phyloP scores from a whole-genome alignment of 306 rosid genomes.

The Malus asiatica region DNA sequence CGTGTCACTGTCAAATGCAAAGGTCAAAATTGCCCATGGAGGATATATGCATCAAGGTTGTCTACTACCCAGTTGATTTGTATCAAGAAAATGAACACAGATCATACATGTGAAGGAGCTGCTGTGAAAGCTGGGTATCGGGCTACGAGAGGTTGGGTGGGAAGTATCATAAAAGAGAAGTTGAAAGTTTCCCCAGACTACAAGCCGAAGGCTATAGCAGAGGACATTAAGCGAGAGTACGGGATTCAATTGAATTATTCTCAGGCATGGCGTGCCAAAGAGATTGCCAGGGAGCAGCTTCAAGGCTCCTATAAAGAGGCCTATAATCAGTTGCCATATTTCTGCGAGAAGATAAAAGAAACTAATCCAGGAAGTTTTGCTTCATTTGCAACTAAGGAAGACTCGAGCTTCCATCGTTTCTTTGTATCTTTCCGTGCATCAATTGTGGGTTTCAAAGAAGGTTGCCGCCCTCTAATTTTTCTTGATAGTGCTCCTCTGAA shows the following conservation, averaged over 20 bases:
- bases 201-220: constrained; percentile 94
- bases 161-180: constrained; percentile 93
- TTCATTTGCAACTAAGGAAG: constrained; percentile 82
- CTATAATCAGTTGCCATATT: constrained; percentile 71
- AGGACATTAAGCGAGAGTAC: constrained; percentile 84
- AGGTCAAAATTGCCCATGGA: constrained; percentile 91
- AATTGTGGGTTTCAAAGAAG: constrained; percentile 69
- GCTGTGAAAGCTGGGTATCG: constrained; percentile 90
- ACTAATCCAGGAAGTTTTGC: constrained; percentile 92
- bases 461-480: constrained; percentile 89
- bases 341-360: constrained; percentile 86
- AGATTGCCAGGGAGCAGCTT: constrained; percentile 93
- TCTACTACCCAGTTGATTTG: constrained; percentile 88
- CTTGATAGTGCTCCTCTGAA: constrained; percentile 74
- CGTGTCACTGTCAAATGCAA: constrained; percentile 97
- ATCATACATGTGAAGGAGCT: constrained; percentile 91
- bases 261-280: constrained; percentile 99
- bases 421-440: constrained; percentile 85
- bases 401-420: constrained; percentile 88
- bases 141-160: constrained; percentile 98
- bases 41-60: constrained; percentile 88
- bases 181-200: constrained; percentile 81
- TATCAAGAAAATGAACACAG: constrained; percentile 74
- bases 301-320: constrained; percentile 98
- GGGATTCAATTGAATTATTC: constrained; percentile 93